Base-by-base conservation (phyloP, 768 basidiomycete species). In the Panaeolus cyanescens region DNA sequence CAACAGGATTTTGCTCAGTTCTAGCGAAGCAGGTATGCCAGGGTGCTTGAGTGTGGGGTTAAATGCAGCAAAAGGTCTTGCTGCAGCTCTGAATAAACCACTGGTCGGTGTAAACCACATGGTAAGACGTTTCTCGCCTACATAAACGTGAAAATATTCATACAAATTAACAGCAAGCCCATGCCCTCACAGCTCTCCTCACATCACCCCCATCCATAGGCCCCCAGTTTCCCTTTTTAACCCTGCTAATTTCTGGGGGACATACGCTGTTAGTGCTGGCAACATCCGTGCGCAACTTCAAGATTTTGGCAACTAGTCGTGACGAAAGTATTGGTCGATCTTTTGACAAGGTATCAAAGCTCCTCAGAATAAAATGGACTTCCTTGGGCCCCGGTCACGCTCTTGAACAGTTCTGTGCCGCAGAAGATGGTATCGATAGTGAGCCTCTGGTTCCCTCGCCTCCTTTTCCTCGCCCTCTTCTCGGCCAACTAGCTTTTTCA, bases 81-180 rank as follows among this genome's bases (percentile, higher is more conserved):
- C 95, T 0, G 90, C 93, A 0, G 88, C 87, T 0, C 77, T 86
- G 12, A 80, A 83, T 39, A 92, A 94, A 67, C 95, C 95, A 0
- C 61, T 96, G 4, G 84, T 96, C 2, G 95, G 95, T 3, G 92
- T 97, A 5, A 93, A 98, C 74, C 96, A 99, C 68, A 99, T 98
- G 96, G 95, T 94, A 34, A 53, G 79, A 69, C 7, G 15, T 32
- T 55, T n/a, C 58, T 37, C 39, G 59, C 33, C 9, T 54, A 20
- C 39, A 36, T 32, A 36, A 17, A 39, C 15, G 1, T 30, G 56
- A 53, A 55, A 61, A 34, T 64, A 32, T 39, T 62, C 34, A 13
- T 33, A 25, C n/a, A 7, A 32, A 19, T 2, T 12, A 12, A 39
- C 66, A 95, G 94, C 95, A 96, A 93, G 96, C 92, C 0, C 96